These are phyloP conservation scores for Symbiodinium pilosum DNA, from an alignment of 73 alveolate genomes.

Conservation along the genomic window DNA sequence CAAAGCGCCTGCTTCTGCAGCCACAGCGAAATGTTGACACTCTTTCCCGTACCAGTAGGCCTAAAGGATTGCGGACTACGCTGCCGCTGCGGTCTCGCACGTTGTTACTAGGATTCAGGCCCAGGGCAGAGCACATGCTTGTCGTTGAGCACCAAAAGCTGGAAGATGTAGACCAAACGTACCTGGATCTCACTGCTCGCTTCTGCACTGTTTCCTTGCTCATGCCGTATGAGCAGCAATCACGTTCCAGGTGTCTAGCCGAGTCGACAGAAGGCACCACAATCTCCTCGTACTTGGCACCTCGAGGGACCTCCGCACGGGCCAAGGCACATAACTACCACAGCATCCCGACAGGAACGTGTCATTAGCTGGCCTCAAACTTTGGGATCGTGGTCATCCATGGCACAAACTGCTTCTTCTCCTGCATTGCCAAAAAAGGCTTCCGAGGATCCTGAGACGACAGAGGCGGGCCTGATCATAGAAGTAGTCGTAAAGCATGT, in stretches of 20 bases:
- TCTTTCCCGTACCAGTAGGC: slow-evolving; percentile 99
- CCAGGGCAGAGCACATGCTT: slow-evolving; percentile 99
- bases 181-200: slow-evolving; percentile 87
- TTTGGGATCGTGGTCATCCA: slow-evolving; percentile 92
- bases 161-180: slow-evolving; percentile 98
- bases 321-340: neutral
- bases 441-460: neutral
- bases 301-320: slow-evolving; percentile 55
- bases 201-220: neutral
- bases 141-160: slow-evolving; percentile 97
- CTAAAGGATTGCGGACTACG: neutral
- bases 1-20: slow-evolving; percentile 97
- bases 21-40: slow-evolving; percentile 99
- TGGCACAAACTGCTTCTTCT: slow-evolving; percentile 69
- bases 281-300: slow-evolving; percentile 97
- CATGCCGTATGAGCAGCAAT: neutral
- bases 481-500: slow-evolving; percentile 72
- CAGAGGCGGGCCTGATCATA: slow-evolving; percentile 18
- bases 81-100: neutral
- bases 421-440: neutral
- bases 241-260: neutral
- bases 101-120: neutral
- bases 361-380: slow-evolving; percentile 40
- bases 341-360: neutral
- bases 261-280: slow-evolving; percentile 99